Evolutionary conservation across 2,329 filamentous ascomycete species (phyloP).

Genomic region (Plenodomus tracheiphilus): DNA sequence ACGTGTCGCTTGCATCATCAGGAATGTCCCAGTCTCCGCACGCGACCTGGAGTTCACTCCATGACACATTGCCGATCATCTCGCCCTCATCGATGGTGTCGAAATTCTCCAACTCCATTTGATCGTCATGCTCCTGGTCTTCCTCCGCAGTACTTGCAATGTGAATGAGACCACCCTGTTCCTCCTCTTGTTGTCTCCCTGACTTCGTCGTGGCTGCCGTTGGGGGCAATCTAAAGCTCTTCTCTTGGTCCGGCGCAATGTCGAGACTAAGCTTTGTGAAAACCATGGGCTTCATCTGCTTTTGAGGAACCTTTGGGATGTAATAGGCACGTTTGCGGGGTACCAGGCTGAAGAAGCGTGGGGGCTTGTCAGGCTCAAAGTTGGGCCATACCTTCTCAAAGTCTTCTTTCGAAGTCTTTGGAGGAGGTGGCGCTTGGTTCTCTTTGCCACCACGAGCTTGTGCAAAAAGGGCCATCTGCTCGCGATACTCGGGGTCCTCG

Average conservation of each 20-base stretch:
- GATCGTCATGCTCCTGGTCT: constrained; percentile 48
- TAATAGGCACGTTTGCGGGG: constrained; percentile 79
- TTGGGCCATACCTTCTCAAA: constrained; percentile 79
- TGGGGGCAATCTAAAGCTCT: constrained; percentile 73
- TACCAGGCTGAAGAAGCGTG: constrained; percentile 81
- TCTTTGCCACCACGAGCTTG: constrained; percentile 36
- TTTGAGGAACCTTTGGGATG: constrained; percentile 75
- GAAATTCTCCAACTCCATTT: constrained; percentile 53
- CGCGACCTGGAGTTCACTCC: constrained; percentile 80
- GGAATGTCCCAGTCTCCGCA: constrained; percentile 83
- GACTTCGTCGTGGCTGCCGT: constrained; percentile 55
- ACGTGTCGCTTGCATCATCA: constrained; percentile 30
- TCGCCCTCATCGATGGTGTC: constrained; percentile 63
- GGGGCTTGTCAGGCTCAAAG: constrained; percentile 74
- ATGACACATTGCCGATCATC: constrained; percentile 71
- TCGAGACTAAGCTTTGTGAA: constrained; percentile 90
- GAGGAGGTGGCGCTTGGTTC: constrained; percentile 64
- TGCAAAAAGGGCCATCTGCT: constrained; percentile 40
- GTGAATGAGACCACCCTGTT: constrained; percentile 60
- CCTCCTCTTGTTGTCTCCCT: constrained; percentile 50
- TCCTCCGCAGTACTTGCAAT: constrained; percentile 49
- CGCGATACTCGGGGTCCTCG: constrained; percentile 37
- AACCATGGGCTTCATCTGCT: constrained; percentile 78
- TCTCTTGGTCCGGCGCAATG: constrained; percentile 82
- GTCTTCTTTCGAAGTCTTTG: constrained; percentile 73